These are phyloP conservation scores for Centaurea solstitialis DNA, from an alignment of 129 eudicot species.

Conservation along the genomic window DNA sequence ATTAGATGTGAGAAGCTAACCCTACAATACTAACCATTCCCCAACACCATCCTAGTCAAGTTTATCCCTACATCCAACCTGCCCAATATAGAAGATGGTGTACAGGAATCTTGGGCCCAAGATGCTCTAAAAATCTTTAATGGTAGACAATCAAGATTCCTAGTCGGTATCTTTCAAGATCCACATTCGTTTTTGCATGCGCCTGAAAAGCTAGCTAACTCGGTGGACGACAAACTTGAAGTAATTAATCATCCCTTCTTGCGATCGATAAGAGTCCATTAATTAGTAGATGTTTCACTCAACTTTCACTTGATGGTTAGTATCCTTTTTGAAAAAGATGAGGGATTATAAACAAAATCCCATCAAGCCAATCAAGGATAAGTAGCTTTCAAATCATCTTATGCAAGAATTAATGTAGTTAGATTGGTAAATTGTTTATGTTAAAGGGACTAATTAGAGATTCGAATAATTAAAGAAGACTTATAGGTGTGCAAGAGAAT, in stretches of 20 bases:
- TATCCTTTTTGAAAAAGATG: constrained; percentile 8
- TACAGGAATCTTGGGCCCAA: constrained; percentile 31
- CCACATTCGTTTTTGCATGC: constrained; percentile 29
- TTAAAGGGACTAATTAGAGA: background rate
- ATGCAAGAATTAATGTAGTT: background rate
- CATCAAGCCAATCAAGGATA: constrained; percentile 14
- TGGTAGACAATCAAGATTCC: constrained; percentile 23
- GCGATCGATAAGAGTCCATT: constrained; percentile 17
- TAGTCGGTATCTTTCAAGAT: constrained; percentile 30
- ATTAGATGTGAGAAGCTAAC: background rate
- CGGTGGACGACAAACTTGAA: constrained; percentile 32
- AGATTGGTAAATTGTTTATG: background rate
- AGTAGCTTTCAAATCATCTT: constrained; percentile 20
- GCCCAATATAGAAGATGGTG: constrained; percentile 22
- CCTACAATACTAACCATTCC: constrained; percentile 15
- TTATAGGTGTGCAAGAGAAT: constrained; percentile 15
- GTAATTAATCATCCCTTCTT: constrained; percentile 7
- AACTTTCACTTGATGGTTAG: constrained; percentile 14
- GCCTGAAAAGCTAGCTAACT: constrained; percentile 16
- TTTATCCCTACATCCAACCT: constrained; percentile 9
- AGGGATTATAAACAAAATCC: background rate
- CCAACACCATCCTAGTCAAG: constrained; percentile 8
- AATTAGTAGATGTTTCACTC: constrained; percentile 24
- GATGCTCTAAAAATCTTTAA: constrained; percentile 16
- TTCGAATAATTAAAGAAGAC: background rate